These are phyloP conservation scores for Rhodotorula glutinis DNA, from an alignment of 1,284 basidiomycete genomes.

Conservation along the genomic window DNA sequence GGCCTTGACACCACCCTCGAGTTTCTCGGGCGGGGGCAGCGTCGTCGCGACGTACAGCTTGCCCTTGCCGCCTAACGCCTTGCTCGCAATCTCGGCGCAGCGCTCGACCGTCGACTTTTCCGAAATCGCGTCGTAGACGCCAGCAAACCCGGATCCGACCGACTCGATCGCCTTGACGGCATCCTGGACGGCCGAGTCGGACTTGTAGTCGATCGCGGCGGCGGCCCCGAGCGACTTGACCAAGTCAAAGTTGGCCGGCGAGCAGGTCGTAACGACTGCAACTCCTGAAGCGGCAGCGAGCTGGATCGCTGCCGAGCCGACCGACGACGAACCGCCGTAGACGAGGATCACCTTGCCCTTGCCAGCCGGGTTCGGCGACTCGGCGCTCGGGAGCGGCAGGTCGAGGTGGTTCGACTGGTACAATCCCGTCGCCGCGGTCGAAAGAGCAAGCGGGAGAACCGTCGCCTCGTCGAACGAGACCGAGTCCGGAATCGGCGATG, in stretches of 20 bases:
- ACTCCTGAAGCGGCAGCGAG: conserved; percentile 40
- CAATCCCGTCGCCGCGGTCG: conserved; percentile 38
- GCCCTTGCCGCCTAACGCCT: conserved; percentile 18
- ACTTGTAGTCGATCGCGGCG: conserved; percentile 35
- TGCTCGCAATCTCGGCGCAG: conserved; percentile 16
- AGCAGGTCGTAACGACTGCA: conserved; percentile 34
- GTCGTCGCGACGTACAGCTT: conserved; percentile 34
- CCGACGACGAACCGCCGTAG: conserved; percentile 46
- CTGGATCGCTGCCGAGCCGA: conserved; percentile 46
- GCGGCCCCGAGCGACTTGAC: conserved; percentile 37
- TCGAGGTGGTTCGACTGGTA: conserved; percentile 35
- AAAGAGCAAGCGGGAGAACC: conserved; percentile 26
- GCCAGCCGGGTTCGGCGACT: conserved; percentile 11
- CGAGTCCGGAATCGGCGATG: conserved; percentile 14
- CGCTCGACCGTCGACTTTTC: conserved; percentile 24
- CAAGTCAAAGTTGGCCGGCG: conserved; percentile 34
- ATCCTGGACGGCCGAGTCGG: conserved; percentile 21
- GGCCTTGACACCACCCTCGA: conserved; percentile 25
- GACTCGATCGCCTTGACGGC: conserved; percentile 19
- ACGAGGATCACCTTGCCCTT: conserved; percentile 42
- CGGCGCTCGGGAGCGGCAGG: conserved; percentile 36
- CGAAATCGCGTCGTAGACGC: conserved; percentile 35
- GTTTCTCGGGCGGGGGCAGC: conserved; percentile 23
- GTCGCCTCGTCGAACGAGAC: conserved; percentile 16
- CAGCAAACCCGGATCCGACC: conserved; percentile 20